Evolutionary conservation across 192 early-diverging fungal genomes (phyloP).

Genomic region (Backusella liffmaniae): DNA sequence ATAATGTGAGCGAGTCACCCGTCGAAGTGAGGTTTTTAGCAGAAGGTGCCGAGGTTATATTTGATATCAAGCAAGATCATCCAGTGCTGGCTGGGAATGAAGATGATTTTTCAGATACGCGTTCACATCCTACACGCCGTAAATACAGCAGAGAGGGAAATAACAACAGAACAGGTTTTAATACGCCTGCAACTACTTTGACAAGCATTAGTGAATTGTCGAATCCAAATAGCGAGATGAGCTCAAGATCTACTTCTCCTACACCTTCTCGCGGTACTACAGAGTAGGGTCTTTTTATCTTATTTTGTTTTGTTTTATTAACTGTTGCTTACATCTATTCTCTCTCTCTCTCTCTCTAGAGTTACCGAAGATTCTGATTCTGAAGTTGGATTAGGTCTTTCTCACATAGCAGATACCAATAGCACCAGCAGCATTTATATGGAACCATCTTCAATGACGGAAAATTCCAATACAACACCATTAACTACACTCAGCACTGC

Average conservation of each 20-base stretch:
- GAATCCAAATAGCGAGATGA: conserved; percentile 40
- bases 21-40: conserved; percentile 75
- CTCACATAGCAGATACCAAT: not conserved
- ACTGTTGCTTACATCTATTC: not conserved
- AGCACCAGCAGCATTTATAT: conserved; percentile 11
- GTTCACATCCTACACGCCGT: not conserved
- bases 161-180: not conserved
- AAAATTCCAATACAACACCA: not conserved
- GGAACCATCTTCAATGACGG: conserved; percentile 3
- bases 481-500: not conserved
- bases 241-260: conserved; percentile 51
- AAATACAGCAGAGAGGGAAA: conserved; percentile 11
- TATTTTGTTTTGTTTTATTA: not conserved
- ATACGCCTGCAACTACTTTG: conserved; percentile 31
- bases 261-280: conserved; percentile 10
- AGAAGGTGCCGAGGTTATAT: conserved; percentile 58
- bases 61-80: conserved; percentile 45
- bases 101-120: not conserved
- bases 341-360: not conserved
- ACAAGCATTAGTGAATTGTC: conserved; percentile 53
- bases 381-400: not conserved
- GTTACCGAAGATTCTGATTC: conserved; percentile 4
- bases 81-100: conserved; percentile 12
- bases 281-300: conserved; percentile 16
- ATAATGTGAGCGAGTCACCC: conserved; percentile 73